Evolutionary conservation across 1,284 basidiomycete species (phyloP).

Genomic region (Melampsora larici-populina): DNA sequence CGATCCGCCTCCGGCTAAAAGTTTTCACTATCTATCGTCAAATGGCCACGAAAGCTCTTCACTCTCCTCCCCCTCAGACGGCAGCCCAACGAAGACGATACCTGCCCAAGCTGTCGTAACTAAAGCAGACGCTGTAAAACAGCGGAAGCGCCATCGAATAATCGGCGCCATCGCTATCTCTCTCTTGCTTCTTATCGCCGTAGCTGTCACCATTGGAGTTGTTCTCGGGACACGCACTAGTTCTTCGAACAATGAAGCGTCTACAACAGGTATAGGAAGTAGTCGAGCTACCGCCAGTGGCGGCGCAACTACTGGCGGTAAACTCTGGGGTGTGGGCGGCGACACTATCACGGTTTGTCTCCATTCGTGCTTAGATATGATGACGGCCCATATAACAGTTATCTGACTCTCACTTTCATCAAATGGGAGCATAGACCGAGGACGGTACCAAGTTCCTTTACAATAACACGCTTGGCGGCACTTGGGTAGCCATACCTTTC

Average conservation of each 20-base stretch:
- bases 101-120: neutral
- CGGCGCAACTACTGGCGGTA: neutral
- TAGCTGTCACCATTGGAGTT: conserved; percentile 18
- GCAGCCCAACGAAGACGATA: neutral
- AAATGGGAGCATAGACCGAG: conserved; percentile 22
- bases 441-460: conserved; percentile 38
- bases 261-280: neutral
- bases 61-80: neutral
- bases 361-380: neutral
- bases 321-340: conserved; percentile 42
- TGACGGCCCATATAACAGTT: neutral
- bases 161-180: conserved; percentile 13
- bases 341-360: conserved; percentile 40
- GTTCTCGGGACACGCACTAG: conserved; percentile 2
- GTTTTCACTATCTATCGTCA: neutral
- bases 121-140: neutral
- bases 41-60: neutral
- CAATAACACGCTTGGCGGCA: conserved; percentile 49
- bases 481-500: conserved; percentile 63
- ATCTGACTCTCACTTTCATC: neutral
- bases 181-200: neutral
- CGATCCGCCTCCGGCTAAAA: neutral
- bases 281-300: neutral
- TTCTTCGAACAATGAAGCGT: neutral
- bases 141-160: conserved; percentile 10